Base-by-base conservation (phyloP, 495 filamentous ascomycete genomes). In the Aspergillus egyptiacus region DNA sequence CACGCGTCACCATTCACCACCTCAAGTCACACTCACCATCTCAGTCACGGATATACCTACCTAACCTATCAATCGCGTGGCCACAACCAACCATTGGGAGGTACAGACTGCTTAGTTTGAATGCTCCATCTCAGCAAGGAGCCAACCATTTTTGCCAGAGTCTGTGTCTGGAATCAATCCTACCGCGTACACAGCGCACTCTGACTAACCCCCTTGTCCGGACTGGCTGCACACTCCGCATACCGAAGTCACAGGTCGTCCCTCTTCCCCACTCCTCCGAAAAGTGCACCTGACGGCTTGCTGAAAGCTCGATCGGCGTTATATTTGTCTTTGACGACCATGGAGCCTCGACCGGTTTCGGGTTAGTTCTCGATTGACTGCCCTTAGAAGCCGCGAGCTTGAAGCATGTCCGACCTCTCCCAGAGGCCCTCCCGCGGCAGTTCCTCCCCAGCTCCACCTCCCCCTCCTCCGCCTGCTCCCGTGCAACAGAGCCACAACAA, bases 381-480 rank as follows among this genome's bases (percentile, higher is more conserved):
- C 13, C 46, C 55, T 47, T 20, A 19, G 34, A 31, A 8, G 30
- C 15, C 15, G 41, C 41, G 28, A 31, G 28, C 24, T 18, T 51
- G 39, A 51, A 44, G 38, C 58, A 78, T 74, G 70, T 70, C 74
- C 49, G 67, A 71, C 62, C 64, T 66, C 50, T 61, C 63, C 51
- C 64, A 60, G 50, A 57, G 64, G 63, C 59, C 66, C 54, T 28
- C 50, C 49, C 54, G 56, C 54, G 43, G 53, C 62, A 48, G 53
- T 56, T 47, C 56, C 50, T 59, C 61, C 13, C 60, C 65, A 32
- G 58, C 64, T 38, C 72, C 69, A 54, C 71, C 70, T 19, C 68
- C 73, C 32, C 69, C 74, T 44, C 80, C 79, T 11, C 74, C 75
- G 23, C 69, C 77, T 43, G 71, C 74, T 37, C 71, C 72, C 32